phyloP scores from a whole-genome alignment of 2,329 filamentous ascomycete species.

The Apiospora marii region DNA sequence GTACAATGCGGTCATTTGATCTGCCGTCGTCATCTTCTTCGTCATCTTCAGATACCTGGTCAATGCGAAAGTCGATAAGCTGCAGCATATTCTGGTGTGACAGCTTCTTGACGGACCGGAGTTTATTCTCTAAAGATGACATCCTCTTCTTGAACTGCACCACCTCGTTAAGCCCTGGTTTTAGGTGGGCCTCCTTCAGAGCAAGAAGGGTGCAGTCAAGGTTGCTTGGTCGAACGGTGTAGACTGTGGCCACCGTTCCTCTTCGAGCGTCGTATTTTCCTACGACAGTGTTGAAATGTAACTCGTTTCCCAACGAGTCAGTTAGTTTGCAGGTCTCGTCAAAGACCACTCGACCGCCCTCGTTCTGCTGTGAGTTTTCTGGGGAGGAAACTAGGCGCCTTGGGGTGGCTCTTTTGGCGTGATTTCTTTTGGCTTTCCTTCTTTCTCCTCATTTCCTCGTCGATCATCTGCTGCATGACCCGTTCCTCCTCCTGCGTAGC shows the following conservation, averaged over 20 bases:
- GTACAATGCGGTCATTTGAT: constrained; percentile 69
- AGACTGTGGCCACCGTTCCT: constrained; percentile 72
- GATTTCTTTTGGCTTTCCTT: constrained; percentile 69
- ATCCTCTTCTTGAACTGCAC: constrained; percentile 78
- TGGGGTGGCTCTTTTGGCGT: constrained; percentile 65
- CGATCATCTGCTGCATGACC: constrained; percentile 73
- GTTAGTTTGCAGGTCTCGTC: constrained; percentile 71
- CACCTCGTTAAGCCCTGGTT: constrained; percentile 63
- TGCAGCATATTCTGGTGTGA: constrained; percentile 80
- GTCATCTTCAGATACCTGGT: constrained; percentile 54
- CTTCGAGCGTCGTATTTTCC: constrained; percentile 72
- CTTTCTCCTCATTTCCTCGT: constrained; percentile 75
- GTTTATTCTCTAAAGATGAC: constrained; percentile 76
- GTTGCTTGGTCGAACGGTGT: constrained; percentile 74
- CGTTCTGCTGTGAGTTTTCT: constrained; percentile 43
- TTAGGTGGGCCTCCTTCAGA: constrained; percentile 74
- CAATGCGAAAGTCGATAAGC: constrained; percentile 84
- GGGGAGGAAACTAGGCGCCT: constrained; percentile 48
- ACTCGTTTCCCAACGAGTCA: constrained; percentile 67
- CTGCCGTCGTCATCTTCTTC: constrained; percentile 43
- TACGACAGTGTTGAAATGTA: constrained; percentile 75
- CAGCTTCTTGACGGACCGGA: constrained; percentile 78
- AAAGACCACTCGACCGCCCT: constrained; percentile 60
- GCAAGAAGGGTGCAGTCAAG: constrained; percentile 70
- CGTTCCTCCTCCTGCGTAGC: constrained; percentile 74